These are phyloP conservation scores for Phytomonas francai DNA, from an alignment of 208 protist genomes.

Conservation along the genomic window DNA sequence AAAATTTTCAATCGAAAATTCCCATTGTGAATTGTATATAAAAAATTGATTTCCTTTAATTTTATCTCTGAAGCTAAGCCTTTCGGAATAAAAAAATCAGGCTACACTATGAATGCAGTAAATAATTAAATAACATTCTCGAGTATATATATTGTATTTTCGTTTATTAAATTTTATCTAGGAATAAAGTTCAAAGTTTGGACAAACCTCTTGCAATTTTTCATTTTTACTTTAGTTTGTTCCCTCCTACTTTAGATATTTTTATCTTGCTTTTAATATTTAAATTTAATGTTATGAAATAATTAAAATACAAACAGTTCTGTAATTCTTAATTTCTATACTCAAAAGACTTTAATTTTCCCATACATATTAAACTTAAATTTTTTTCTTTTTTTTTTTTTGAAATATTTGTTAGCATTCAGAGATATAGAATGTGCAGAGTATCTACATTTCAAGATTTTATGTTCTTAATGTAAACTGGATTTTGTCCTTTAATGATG, in stretches of 20 bases:
- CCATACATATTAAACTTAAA: neutral
- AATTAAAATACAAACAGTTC: slow-evolving; percentile 8
- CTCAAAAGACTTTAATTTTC: no score
- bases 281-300: neutral
- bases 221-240: neutral
- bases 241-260: neutral
- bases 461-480: neutral
- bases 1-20: neutral
- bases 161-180: slow-evolving; percentile 1
- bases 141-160: neutral
- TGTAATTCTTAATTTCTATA: no score
- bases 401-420: neutral
- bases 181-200: neutral
- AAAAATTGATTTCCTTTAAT: neutral
- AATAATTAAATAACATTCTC: neutral
- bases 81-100: neutral
- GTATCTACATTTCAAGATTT: neutral
- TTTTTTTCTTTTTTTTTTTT: slow-evolving; percentile 12
- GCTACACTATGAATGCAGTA: neutral
- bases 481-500: neutral
- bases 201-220: neutral
- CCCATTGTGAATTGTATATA: neutral
- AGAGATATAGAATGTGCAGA: neutral
- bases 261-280: neutral
- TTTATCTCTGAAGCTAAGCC: neutral